Conservation (phyloP, 305 asterid species). For the Fraxinus xanthoxyloides region DNA sequence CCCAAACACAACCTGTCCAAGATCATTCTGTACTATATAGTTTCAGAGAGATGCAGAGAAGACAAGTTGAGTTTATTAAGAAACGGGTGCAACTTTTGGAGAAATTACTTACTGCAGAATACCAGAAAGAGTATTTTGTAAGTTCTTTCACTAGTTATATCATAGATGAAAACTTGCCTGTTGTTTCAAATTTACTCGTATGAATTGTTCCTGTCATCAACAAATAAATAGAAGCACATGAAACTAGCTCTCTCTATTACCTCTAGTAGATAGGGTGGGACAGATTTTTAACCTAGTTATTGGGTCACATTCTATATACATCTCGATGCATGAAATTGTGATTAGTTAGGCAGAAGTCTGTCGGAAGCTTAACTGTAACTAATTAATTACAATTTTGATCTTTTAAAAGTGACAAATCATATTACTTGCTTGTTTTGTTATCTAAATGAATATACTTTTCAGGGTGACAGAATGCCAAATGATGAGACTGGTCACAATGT, state of each 20-base stretch:
- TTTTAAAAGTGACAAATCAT: background rate
- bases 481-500: conserved; percentile 52
- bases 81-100: conserved; percentile 91
- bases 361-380: conserved; percentile 12
- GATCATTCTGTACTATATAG: conserved; percentile 61
- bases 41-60: conserved; percentile 91
- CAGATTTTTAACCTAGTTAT: background rate
- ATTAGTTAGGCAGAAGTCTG: background rate
- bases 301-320: background rate
- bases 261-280: background rate
- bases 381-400: background rate
- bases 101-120: conserved; percentile 75
- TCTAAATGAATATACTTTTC: conserved; percentile 29
- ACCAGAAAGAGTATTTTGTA: conserved; percentile 63
- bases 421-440: conserved; percentile 9
- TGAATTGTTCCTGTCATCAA: background rate
- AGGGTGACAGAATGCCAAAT: conserved; percentile 60
- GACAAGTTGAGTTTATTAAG: conserved; percentile 88
- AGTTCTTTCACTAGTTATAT: conserved; percentile 38
- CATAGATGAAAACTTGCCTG: conserved; percentile 9
- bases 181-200: background rate
- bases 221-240: background rate
- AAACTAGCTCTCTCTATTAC: background rate
- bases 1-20: conserved; percentile 55
- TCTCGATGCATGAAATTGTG: background rate